phyloP scores from a whole-genome alignment of 2,329 filamentous ascomycete genomes.

The Diaporthe ilicicola region DNA sequence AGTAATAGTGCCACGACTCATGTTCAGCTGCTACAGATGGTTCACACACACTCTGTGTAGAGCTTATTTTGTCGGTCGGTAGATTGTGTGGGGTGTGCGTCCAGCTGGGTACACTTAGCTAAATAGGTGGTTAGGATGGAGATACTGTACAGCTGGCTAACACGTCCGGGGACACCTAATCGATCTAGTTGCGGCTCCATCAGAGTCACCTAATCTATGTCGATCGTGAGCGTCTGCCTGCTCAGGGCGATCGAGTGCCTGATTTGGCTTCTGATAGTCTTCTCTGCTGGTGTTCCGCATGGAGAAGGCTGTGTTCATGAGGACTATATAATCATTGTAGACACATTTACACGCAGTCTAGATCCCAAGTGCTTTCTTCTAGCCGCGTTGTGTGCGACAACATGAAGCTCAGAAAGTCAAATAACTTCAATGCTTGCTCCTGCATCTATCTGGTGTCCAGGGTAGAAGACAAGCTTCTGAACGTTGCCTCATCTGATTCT shows the following conservation, averaged over 20 bases:
- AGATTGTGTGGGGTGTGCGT: not conserved
- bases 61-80: not conserved
- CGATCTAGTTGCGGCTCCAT: no score
- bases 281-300: not conserved
- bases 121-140: not conserved
- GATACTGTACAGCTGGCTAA: not conserved
- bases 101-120: not conserved
- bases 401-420: no score
- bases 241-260: not conserved
- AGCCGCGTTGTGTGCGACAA: not conserved
- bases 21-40: not conserved
- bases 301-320: not conserved
- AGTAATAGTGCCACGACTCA: not conserved
- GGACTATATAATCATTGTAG: not conserved
- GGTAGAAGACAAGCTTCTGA: no score
- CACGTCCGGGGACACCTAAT: not conserved
- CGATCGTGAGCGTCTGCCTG: not conserved
- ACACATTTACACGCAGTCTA: not conserved
- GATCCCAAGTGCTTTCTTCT: no score
- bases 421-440: no score
- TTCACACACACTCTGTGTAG: not conserved
- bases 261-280: no score
- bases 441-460: no score
- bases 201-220: not conserved
- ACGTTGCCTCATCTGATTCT: no score